Conservation (phyloP, 768 basidiomycete species). For the Candolleomyces efflorescens region DNA sequence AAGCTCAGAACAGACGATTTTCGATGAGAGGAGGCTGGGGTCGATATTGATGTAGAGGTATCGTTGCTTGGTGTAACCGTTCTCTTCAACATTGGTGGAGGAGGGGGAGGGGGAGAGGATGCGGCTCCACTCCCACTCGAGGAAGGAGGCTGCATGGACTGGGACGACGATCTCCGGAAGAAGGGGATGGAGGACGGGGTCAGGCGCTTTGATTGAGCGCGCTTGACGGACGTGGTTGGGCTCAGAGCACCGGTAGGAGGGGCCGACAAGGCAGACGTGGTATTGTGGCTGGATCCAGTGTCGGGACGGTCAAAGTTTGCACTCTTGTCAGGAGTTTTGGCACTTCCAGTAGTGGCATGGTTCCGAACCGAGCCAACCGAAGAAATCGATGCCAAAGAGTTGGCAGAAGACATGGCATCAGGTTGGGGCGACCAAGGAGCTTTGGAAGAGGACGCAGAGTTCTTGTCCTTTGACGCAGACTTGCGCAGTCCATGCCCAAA, state of each 20-base stretch:
- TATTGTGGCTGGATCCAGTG: constrained; percentile 69
- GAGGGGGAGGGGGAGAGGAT: constrained; percentile 50
- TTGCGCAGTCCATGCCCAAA: constrained; percentile 68
- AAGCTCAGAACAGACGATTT: constrained; percentile 82
- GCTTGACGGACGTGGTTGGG: constrained; percentile 64
- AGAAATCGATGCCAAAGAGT: constrained; percentile 70
- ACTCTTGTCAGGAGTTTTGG: constrained; percentile 64
- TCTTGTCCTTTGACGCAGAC: constrained; percentile 64
- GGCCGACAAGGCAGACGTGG: constrained; percentile 49
- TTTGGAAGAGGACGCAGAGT: constrained; percentile 41
- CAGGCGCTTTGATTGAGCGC: constrained; percentile 72
- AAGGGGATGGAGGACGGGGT: constrained; percentile 94
- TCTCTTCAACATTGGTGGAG: constrained; percentile 37
- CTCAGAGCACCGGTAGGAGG: constrained; percentile 62
- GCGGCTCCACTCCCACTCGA: constrained; percentile 34
- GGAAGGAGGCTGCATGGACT: constrained; percentile 71
- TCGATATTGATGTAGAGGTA: constrained; percentile 47
- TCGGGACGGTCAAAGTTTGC: constrained; percentile 54
- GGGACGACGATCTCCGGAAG: constrained; percentile 88
- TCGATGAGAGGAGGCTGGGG: constrained; percentile 61
- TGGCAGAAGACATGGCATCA: constrained; percentile 75
- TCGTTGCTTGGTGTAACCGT: constrained; percentile 54
- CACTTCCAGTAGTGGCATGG: constrained; percentile 40
- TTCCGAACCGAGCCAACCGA: constrained; percentile 56
- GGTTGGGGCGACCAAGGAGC: constrained; percentile 67